Conservation (phyloP, 129 eudicot genomes). For the Chrysanthemum makinoi region DNA sequence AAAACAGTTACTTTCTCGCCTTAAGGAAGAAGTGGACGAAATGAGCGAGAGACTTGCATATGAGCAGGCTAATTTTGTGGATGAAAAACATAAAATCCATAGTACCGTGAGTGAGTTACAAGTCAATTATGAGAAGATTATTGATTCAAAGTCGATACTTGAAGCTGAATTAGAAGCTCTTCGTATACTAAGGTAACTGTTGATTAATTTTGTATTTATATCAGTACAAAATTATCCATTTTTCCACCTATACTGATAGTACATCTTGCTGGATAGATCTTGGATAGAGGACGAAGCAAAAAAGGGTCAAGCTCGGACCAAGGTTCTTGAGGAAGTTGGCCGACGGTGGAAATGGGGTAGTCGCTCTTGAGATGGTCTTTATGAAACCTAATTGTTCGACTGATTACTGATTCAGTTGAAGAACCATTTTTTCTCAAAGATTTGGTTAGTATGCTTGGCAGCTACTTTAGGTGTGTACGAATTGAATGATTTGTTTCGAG, state of each 20-base stretch:
- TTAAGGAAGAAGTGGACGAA: constrained; percentile 67
- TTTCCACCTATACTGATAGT: not conserved
- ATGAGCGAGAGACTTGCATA: constrained; percentile 49
- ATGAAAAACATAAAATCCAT: constrained; percentile 42
- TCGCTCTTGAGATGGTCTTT: constrained; percentile 30
- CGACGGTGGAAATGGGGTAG: constrained; percentile 89
- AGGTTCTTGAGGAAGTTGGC: constrained; percentile 75
- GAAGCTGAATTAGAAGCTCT: constrained; percentile 96
- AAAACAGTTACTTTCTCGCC: constrained; percentile 61
- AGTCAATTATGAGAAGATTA: constrained; percentile 52
- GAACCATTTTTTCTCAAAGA: too few species aligned
- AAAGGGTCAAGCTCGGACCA: constrained; percentile 80
- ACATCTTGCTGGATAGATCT: constrained; percentile 50
- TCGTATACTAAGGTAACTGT: constrained; percentile 75
- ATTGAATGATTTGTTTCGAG: not conserved
- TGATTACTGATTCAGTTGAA: not conserved
- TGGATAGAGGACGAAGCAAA: constrained; percentile 96
- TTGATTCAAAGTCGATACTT: constrained; percentile 63
- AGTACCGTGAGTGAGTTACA: constrained; percentile 33
- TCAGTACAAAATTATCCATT: too few species aligned
- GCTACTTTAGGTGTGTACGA: not conserved
- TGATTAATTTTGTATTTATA: not conserved
- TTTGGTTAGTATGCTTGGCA: too few species aligned
- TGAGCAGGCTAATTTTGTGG: constrained; percentile 45
- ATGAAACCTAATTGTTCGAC: not conserved